Percentiles rank a stretch among this genome's conserved stretches.
Conservation (phyloP, 2,329 filamentous ascomycete species). For the Chaetomium strumarium region DNA sequence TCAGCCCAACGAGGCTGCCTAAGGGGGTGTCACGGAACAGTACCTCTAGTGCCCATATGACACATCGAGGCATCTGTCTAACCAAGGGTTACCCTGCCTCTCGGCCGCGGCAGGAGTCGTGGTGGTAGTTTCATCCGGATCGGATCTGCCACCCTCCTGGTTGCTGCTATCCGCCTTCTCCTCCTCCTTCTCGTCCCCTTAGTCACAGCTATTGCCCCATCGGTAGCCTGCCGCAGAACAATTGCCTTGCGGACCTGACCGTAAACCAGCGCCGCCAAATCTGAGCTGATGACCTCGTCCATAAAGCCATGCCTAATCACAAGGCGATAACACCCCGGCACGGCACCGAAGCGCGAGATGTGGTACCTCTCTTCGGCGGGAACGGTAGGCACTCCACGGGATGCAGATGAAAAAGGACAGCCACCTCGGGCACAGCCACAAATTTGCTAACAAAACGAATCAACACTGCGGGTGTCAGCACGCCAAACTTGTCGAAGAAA, state of each 20-base stretch:
- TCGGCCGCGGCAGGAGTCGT: too few relatives aligned
- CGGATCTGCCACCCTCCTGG: too few relatives aligned
- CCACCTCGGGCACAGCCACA: conserved; percentile 58
- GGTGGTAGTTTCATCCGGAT: too few relatives aligned
- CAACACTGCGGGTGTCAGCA: conserved; percentile 55
- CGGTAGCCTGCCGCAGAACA: conserved; percentile 8
- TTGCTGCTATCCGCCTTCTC: too few relatives aligned
- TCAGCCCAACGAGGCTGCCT: too few relatives aligned
- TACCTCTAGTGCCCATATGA: too few relatives aligned
- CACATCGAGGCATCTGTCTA: too few relatives aligned
- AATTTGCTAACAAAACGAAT: conserved; percentile 69
- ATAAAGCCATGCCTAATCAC: conserved; percentile 67
- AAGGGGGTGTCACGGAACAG: too few relatives aligned
- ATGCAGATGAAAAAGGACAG: conserved; percentile 70
- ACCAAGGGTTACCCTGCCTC: too few relatives aligned
- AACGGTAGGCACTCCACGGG: conserved; percentile 55
- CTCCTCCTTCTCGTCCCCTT: too few relatives aligned
- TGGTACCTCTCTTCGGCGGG: conserved; percentile 42
- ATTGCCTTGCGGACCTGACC: conserved; percentile 36
- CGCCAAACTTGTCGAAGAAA: conserved; percentile 73
- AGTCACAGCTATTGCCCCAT: neutral
- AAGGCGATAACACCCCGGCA: conserved; percentile 62
- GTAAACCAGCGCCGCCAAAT: conserved; percentile 50
- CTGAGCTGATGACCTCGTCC: conserved; percentile 61
- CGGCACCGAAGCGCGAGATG: conserved; percentile 34